Evolutionary conservation across 2,329 filamentous ascomycete genomes (phyloP).

Genomic region (Didymella lethalis): DNA sequence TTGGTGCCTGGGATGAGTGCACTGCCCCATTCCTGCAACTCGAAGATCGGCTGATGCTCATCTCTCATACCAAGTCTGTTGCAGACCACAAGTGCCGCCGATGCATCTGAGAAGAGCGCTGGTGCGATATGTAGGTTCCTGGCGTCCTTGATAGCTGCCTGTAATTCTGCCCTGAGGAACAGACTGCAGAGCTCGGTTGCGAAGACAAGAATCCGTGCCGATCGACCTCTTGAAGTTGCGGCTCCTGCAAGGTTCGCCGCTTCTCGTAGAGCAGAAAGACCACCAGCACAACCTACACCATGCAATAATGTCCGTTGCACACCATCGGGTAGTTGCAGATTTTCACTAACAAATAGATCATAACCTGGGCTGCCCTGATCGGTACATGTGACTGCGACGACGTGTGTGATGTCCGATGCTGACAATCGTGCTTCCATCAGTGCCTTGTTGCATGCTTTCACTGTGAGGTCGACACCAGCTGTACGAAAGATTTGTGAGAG

Average conservation of each 20-base stretch:
- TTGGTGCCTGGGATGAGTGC: conserved; percentile 68
- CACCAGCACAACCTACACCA: conserved; percentile 53
- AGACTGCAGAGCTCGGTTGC: conserved; percentile 64
- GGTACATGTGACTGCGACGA: conserved; percentile 51
- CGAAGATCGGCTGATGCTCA: conserved; percentile 57
- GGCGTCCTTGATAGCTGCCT: conserved; percentile 59
- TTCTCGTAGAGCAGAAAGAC: conserved; percentile 42
- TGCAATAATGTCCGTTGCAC: conserved; percentile 48
- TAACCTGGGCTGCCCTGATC: conserved; percentile 51
- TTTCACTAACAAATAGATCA: conserved; percentile 48
- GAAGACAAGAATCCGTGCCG: conserved; percentile 70
- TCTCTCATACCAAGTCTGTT: conserved; percentile 64
- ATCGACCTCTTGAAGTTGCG: conserved; percentile 64
- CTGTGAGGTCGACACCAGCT: conserved; percentile 42
- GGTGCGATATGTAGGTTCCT: conserved; percentile 70
- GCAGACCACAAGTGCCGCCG: conserved; percentile 70
- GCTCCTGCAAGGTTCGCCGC: conserved; percentile 73
- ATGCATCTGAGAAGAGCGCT: conserved; percentile 74
- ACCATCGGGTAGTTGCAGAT: conserved; percentile 38
- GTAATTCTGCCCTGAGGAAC: conserved; percentile 70
- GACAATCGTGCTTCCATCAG: conserved; percentile 39
- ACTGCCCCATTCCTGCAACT: conserved; percentile 72
- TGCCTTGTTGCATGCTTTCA: conserved; percentile 44
- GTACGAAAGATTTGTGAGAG: conserved; percentile 40
- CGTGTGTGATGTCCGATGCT: conserved; percentile 47